phyloP scores from a whole-genome alignment of 176 grass and related monocot species.

The Areca catechu region DNA sequence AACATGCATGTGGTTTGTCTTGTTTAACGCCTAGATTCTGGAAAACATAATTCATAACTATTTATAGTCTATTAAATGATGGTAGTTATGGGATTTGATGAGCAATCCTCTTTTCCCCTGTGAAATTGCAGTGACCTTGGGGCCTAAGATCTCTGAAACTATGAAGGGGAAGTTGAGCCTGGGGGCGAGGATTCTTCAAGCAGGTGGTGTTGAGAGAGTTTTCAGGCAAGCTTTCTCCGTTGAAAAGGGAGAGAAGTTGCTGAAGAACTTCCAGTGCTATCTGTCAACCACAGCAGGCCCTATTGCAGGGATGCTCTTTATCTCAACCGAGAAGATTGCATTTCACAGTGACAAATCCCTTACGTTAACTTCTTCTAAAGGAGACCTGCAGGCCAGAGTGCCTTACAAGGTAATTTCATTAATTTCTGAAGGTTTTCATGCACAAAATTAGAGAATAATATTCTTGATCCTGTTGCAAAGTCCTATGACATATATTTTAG shows the following conservation, averaged over 20 bases:
- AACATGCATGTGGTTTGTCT: too few relatives aligned
- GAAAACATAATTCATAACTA: too few relatives aligned
- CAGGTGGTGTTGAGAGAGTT: constrained; percentile 56
- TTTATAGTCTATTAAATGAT: too few relatives aligned
- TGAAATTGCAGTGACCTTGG: constrained; percentile 45
- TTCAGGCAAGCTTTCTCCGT: constrained; percentile 56
- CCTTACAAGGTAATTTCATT: constrained; percentile 58
- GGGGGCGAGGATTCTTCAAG: constrained; percentile 60
- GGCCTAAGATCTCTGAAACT: constrained; percentile 62
- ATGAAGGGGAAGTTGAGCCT: constrained; percentile 71
- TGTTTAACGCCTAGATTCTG: too few relatives aligned
- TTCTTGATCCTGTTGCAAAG: too few relatives aligned
- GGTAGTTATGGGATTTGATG: too few relatives aligned
- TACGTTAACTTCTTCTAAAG: constrained; percentile 40
- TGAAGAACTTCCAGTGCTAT: constrained; percentile 74
- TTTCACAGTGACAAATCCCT: constrained; percentile 82
- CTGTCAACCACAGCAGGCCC: constrained; percentile 78
- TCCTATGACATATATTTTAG: too few relatives aligned
- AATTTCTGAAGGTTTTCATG: too few relatives aligned
- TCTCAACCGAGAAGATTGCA: constrained; percentile 62
- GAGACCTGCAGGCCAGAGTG: constrained; percentile 41
- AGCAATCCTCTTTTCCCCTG: neutral
- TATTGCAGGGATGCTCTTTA: constrained; percentile 81
- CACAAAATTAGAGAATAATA: too few relatives aligned
- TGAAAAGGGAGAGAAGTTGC: constrained; percentile 55